These are phyloP conservation scores for Elongisporangium prolatum DNA, from an alignment of 352 stramenopile genomes.

Conservation along the genomic window DNA sequence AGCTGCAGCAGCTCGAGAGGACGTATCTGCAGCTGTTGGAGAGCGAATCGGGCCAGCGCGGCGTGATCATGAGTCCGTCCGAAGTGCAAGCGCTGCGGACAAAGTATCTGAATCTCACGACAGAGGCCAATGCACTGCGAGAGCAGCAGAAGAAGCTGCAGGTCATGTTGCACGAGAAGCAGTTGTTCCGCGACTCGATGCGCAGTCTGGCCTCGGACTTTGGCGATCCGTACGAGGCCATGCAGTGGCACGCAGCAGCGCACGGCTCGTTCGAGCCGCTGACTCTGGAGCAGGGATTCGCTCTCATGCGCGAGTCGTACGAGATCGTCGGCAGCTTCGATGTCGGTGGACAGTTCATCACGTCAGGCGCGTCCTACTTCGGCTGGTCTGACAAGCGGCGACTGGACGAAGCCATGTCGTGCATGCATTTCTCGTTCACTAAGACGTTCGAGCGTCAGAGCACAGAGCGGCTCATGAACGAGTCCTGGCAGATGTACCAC, in stretches of 20 bases:
- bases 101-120: constrained; percentile 33
- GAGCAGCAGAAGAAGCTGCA: constrained; percentile 46
- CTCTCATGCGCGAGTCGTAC: constrained; percentile 52
- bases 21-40: constrained; percentile 34
- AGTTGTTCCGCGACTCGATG: constrained; percentile 53
- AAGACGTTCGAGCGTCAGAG: constrained; percentile 36
- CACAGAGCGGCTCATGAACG: constrained; percentile 29
- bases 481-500: constrained; percentile 44
- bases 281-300: constrained; percentile 21
- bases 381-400: constrained; percentile 58
- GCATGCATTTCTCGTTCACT: constrained; percentile 62
- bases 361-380: constrained; percentile 42
- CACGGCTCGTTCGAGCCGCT: constrained; percentile 34
- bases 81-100: constrained; percentile 19
- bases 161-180: constrained; percentile 41
- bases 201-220: constrained; percentile 24
- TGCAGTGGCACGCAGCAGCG: constrained; percentile 17
- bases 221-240: constrained; percentile 11
- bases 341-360: constrained; percentile 29
- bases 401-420: constrained; percentile 28
- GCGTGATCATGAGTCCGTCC: constrained; percentile 22
- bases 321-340: constrained; percentile 52
- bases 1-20: constrained; percentile 42
- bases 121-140: constrained; percentile 34
- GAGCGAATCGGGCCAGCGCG: constrained; percentile 12